Base-by-base conservation (phyloP, 1,139 yeast genomes). In the Scheffersomyces illinoinensis region DNA sequence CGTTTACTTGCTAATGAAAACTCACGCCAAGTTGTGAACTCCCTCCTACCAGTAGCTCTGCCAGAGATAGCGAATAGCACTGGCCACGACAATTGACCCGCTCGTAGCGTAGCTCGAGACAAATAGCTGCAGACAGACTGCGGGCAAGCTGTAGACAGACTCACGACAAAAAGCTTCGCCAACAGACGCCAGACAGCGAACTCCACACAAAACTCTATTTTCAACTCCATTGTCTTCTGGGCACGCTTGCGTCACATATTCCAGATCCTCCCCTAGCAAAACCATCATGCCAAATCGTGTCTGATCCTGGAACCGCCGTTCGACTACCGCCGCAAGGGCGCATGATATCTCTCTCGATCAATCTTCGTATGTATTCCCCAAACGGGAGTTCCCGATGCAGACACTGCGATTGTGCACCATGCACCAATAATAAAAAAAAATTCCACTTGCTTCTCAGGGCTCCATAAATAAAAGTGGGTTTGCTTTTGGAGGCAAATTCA, bases 401-500 rank as follows among this genome's bases (percentile, higher is more conserved):
- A 33, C 43, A 33, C 43, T 33, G 43, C 43, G 43, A 33, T 33
- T 33, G 43, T 33, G 43, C 43, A 33, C 43, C 43, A 33, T 33
- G 17, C 43, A 33, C 17, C 43, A 33, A 33, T 33, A 33, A 33
- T 4, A 12, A 33, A 33, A 33, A 21, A 33, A 33, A 33, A 33
- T 33, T 33, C 43, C 43, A 33, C 43, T 33, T 33, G 43, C 43
- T 33, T 33, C 43, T 33, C 17, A 14, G 17, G 24, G 51, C 47
- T n/a, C 19, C 26, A 55, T 33, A 50, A 18, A 49, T 47, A 47
- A 52, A 50, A 52, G 58, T 23, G 51, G 50, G 39, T 23, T 24
- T 21, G 33, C 26, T 52, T 53, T 52, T 52, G 57, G 53, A 43
- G 54, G 57, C 55, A 52, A 56, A 49, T 19, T 50, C 43, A 20